Conservation (phyloP, 371 early-diverging fungal genomes). For the Encephalitozoon intestinalis region DNA sequence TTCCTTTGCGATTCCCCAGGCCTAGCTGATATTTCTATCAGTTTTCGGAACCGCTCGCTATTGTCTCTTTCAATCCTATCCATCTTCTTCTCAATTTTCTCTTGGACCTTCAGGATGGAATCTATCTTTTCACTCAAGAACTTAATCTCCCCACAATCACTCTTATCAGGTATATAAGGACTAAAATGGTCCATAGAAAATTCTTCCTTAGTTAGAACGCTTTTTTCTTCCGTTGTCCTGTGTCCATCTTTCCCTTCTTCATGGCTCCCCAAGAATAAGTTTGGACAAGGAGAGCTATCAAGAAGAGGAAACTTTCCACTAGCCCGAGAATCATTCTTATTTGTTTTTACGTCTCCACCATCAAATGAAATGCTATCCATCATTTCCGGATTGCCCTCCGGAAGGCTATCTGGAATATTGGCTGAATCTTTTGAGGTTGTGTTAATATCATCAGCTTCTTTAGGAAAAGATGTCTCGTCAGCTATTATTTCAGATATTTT, state of each 20-base stretch:
- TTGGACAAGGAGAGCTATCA: background rate
- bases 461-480: background rate
- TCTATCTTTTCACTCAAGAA: background rate
- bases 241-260: background rate
- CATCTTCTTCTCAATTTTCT: conserved; percentile 8
- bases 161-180: background rate
- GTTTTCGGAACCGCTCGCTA: background rate
- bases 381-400: background rate
- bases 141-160: background rate
- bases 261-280: background rate
- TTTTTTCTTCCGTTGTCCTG: background rate
- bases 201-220: background rate
- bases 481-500: background rate
- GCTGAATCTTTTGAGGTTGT: background rate
- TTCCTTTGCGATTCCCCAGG: background rate
- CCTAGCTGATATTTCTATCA: background rate
- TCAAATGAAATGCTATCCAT: background rate
- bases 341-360: background rate
- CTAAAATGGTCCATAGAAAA: background rate
- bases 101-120: background rate
- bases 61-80: background rate
- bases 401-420: background rate
- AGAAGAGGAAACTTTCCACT: background rate
- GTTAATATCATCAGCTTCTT: background rate
- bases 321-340: background rate